Evolutionary conservation across 768 basidiomycete genomes (phyloP).

Genomic region (Calocybe cyanea): DNA sequence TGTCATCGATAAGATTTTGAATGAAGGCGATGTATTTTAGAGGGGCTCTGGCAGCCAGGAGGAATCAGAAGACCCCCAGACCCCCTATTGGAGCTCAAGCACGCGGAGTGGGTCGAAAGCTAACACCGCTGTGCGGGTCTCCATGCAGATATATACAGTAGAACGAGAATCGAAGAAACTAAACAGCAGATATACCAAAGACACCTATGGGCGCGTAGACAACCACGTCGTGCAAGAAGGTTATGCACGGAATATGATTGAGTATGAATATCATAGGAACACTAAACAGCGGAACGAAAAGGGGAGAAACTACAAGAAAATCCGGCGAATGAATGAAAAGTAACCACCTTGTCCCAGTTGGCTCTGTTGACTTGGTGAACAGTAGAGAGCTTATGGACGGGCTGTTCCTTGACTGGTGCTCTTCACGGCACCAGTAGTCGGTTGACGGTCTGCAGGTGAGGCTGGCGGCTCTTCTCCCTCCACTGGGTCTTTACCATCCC

Average conservation of each 20-base stretch:
- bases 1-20: no score
- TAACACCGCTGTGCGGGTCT: not conserved
- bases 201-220: not conserved
- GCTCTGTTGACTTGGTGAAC: not conserved
- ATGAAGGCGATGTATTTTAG: no score
- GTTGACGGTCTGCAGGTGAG: constrained; percentile 22
- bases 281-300: not conserved
- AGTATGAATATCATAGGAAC: not conserved
- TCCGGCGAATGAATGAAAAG: not conserved
- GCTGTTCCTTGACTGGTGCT: not conserved
- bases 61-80: no score
- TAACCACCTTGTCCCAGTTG: not conserved
- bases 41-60: no score
- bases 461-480: constrained; percentile 38
- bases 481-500: constrained; percentile 59
- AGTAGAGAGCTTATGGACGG: not conserved
- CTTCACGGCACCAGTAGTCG: not conserved
- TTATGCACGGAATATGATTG: not conserved
- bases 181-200: not conserved
- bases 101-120: no score
- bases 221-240: not conserved
- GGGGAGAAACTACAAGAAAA: not conserved
- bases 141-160: not conserved
- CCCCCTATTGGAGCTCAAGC: no score
- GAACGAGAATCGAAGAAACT: not conserved